A percentile compares a stretch with the other conserved stretches of the same genome.
Conservation (phyloP, 2,329 filamentous ascomycete species). For the Arthroderma uncinatum region DNA sequence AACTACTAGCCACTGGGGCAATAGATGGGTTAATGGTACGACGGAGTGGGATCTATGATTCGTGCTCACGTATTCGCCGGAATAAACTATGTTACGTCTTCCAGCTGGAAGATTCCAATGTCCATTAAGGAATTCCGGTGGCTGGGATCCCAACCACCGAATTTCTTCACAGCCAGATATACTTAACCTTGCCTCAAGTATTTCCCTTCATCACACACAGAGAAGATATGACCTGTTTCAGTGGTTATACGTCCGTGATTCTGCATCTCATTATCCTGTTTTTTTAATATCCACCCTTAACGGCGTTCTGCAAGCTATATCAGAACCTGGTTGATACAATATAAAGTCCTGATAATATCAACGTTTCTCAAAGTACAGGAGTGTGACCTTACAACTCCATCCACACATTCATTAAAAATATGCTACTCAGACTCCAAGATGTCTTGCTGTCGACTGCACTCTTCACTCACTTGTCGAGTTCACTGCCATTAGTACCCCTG, state of each 20-base stretch:
- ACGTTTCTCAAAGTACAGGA: background rate
- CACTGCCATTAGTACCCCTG: background rate
- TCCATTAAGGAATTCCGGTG: slow-evolving; percentile 1
- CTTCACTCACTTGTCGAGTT: background rate
- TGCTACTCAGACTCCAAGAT: background rate
- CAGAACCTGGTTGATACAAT: background rate
- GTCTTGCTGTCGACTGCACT: background rate
- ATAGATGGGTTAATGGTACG: background rate
- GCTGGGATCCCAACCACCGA: slow-evolving; percentile 12
- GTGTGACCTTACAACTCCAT: background rate
- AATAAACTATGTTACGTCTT: background rate
- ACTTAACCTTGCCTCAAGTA: slow-evolving; percentile 5
- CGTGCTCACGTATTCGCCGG: background rate
- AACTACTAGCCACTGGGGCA: background rate
- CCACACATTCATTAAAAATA: background rate
- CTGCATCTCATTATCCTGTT: background rate
- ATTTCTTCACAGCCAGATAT: background rate
- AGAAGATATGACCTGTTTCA: background rate
- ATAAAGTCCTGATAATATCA: background rate
- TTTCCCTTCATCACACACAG: background rate
- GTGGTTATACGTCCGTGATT: background rate
- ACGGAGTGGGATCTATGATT: background rate
- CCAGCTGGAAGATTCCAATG: background rate
- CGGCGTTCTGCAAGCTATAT: background rate
- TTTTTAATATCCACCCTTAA: background rate